Evolutionary conservation across 768 basidiomycete genomes (phyloP).

Genomic region (Macrolepiota fuliginosa): DNA sequence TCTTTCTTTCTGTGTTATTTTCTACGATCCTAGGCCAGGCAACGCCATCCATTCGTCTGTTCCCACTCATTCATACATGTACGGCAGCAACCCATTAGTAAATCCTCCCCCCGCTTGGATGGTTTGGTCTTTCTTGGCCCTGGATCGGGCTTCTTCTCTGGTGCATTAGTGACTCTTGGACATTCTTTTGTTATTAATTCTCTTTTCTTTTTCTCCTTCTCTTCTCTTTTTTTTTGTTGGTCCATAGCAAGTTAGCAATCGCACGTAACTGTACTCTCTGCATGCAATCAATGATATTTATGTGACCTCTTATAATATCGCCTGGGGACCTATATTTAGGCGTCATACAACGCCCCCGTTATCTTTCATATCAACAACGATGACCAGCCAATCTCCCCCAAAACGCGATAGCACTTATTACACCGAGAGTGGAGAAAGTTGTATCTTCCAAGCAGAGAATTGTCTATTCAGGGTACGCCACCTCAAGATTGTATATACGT

Average conservation of each 20-base stretch:
- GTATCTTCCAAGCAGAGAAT: not conserved
- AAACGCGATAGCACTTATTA: not conserved
- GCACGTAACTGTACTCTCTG: constrained; percentile 1
- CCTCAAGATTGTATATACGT: not conserved
- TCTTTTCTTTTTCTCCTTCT: not conserved
- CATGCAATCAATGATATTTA: constrained; percentile 6
- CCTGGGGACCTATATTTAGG: too few species aligned
- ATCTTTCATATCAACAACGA: too few species aligned
- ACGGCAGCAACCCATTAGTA: not conserved
- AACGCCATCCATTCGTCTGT: not conserved
- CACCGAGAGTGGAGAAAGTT: not conserved
- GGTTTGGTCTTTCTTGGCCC: not conserved
- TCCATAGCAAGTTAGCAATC: constrained; percentile 5
- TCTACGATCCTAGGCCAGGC: not conserved
- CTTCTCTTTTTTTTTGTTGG: constrained; percentile 13
- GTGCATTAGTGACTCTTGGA: not conserved
- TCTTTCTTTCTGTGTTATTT: constrained; percentile 12
- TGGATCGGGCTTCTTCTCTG: not conserved
- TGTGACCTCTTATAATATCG: constrained; percentile 1
- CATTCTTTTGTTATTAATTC: not conserved
- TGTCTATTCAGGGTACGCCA: not conserved
- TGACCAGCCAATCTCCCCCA: too few species aligned
- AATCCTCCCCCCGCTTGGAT: not conserved
- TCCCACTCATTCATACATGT: not conserved
- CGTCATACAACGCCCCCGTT: too few species aligned